Base-by-base conservation (phyloP, 1,139 yeast genomes). In the Candida buenavistaensis region DNA sequence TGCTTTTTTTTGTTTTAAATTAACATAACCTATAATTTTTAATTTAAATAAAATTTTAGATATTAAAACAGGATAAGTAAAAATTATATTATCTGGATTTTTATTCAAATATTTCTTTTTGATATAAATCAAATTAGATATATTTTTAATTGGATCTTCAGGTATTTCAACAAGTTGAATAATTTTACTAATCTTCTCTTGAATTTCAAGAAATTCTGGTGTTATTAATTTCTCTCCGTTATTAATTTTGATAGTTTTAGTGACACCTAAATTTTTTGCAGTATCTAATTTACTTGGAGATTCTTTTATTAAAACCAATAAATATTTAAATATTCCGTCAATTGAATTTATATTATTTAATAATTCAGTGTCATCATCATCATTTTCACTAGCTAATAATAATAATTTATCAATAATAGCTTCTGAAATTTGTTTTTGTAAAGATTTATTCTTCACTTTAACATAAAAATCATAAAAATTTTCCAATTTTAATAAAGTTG, bases 1-100 rank as follows among this genome's bases (percentile, higher is more conserved):
- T n/a, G n/a, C n/a, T 16, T 23, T 14, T 31, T 54, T 44, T 32
- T 51, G 49, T 38, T 57, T 45, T 30, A 48, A 43, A 19, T 51
- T 47, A 26, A 52, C 48, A 17, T 51, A 48, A 3, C 77, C 72
- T 24, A 72, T 65, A 29, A 78, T 63, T 44, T 87, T 76, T 23
- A 87, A 73, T 30, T 84, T 62, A 47, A 68, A 73, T 45, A 87
- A 63, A 13, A 82, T 72, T 37, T 69, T 68, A 29, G 79, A 72
- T 20, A 88, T 75, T 30, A 90, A 61, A 0, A 95, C 75, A 1
- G 96, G 95, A 52, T 81, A 85, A 0, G 95, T 82, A 53, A 70
- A 78, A 40, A 75, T 71, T 27, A 80, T 70, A 46, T 78, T 75
- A 10, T 62, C 68, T 1, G 74, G 71, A 20, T 80, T 80, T 34